These are phyloP conservation scores for Xylaria palmicola DNA, from an alignment of 495 filamentous ascomycete species.

Conservation along the genomic window DNA sequence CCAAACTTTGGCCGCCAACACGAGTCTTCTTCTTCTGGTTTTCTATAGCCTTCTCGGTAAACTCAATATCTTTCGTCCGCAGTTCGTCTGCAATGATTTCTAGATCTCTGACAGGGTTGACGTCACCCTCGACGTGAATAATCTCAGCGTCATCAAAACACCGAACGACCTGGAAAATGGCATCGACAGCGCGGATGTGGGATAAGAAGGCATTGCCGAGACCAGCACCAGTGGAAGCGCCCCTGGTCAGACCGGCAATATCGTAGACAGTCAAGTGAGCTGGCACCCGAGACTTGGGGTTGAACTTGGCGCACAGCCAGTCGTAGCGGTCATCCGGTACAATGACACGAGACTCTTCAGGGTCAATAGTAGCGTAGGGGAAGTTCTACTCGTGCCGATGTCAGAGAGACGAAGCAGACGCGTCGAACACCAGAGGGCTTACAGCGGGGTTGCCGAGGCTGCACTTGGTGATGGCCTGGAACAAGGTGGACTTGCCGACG, in stretches of 20 bases:
- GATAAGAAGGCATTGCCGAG: conserved; percentile 98
- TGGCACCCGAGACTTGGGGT: conserved; percentile 92
- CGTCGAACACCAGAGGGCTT: conserved; percentile 33
- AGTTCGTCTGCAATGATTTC: conserved; percentile 97
- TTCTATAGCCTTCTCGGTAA: conserved; percentile 92
- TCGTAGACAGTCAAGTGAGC: conserved; percentile 99
- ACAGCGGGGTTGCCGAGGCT: conserved; percentile 95
- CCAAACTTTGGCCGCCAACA: conserved; percentile 90
- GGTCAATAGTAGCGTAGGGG: conserved; percentile 97
- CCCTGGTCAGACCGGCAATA: conserved; percentile 95
- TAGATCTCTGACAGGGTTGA: conserved; percentile 90
- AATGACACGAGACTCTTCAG: conserved; percentile 96
- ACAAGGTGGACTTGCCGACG: conserved; percentile 98
- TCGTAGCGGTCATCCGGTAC: conserved; percentile 96
- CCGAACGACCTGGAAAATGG: conserved; percentile 98
- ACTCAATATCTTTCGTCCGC: conserved; percentile 98
- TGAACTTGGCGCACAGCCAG: conserved; percentile 94
- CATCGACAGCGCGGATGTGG: conserved; percentile 98
- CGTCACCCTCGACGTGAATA: conserved; percentile 98
- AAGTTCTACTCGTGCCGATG: conserved; percentile 67
- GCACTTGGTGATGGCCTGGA: conserved; percentile 99
- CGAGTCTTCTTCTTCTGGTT: conserved; percentile 86
- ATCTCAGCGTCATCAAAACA: conserved; percentile 99
- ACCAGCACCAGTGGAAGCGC: conserved; percentile 95
- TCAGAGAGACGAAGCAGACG: conserved; percentile 15